phyloP scores from a whole-genome alignment of 2,329 filamentous ascomycete species.

The Ophiostoma pallidulum region DNA sequence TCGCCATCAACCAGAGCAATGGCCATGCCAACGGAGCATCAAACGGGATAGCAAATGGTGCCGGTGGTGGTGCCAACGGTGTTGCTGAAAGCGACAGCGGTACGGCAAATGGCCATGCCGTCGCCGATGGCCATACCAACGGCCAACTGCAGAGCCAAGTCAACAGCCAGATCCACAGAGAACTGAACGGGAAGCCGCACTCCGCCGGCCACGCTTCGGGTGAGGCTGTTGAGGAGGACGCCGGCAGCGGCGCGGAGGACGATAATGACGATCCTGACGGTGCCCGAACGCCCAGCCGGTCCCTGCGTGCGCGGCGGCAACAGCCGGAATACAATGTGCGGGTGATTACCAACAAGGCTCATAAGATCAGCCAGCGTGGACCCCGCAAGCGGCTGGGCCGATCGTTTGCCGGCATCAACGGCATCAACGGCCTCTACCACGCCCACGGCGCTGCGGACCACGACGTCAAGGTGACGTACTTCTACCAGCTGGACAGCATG shows the following conservation, averaged over 20 bases:
- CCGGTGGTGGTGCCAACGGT: no score
- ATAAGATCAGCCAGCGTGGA: conserved; percentile 39
- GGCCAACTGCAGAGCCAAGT: conserved; percentile 5
- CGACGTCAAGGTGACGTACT: conserved; percentile 38
- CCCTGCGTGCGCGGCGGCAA: conserved; percentile 37
- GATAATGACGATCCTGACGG: conserved; percentile 29
- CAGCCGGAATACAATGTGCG: conserved; percentile 52
- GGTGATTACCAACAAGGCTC: conserved; percentile 46
- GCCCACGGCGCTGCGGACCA: conserved; percentile 17
- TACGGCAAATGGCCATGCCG: not conserved
- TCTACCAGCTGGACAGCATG: conserved; percentile 35
- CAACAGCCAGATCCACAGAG: conserved; percentile 5
- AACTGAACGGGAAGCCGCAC: conserved; percentile 13
- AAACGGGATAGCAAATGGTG: not conserved
- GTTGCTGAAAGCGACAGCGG: no score
- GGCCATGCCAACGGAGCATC: not conserved
- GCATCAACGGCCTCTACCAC: conserved; percentile 21
- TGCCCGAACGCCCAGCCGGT: conserved; percentile 39
- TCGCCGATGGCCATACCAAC: not conserved
- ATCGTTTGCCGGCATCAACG: conserved; percentile 12
- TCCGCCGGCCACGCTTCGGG: conserved; percentile 7
- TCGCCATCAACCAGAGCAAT: not conserved
- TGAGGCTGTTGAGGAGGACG: conserved; percentile 1
- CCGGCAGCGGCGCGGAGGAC: conserved; percentile 21
- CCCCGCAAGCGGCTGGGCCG: not conserved